Evolutionary conservation across 257 asterid species (phyloP).

Genomic region (Osmanthus fragrans): DNA sequence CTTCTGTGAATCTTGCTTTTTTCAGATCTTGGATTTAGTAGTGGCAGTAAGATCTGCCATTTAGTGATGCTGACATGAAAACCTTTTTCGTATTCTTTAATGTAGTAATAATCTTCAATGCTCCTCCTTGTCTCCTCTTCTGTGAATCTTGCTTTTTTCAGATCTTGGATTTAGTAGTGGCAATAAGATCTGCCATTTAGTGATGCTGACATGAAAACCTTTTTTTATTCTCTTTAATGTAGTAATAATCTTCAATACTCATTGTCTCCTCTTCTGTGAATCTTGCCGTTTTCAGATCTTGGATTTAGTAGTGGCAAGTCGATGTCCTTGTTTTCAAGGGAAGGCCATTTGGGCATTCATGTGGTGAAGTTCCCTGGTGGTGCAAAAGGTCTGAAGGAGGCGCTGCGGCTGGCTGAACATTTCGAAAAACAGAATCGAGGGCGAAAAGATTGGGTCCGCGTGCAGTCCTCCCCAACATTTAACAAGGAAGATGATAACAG

Average conservation of each 20-base stretch:
- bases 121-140: conserved; percentile 25
- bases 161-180: conserved; percentile 57
- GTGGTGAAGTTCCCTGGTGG: conserved; percentile 65
- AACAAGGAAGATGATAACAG: conserved; percentile 73
- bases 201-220: neutral
- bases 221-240: neutral
- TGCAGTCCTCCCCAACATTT: conserved; percentile 40
- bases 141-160: conserved; percentile 38
- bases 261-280: conserved; percentile 19
- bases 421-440: conserved; percentile 69
- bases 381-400: conserved; percentile 74
- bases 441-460: conserved; percentile 69
- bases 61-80: neutral
- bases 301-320: conserved; percentile 81
- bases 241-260: conserved; percentile 11
- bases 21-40: conserved; percentile 64
- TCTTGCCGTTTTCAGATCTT: conserved; percentile 56
- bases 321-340: conserved; percentile 73
- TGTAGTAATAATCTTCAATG: conserved; percentile 3
- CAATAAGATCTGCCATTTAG: neutral
- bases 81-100: neutral
- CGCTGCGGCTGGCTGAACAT: conserved; percentile 59
- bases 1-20: conserved; percentile 31
- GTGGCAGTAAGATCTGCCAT: neutral
- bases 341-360: conserved; percentile 83